Evolutionary conservation across 2,329 filamentous ascomycete genomes (phyloP).

Genomic region (Phialophora macrospora): DNA sequence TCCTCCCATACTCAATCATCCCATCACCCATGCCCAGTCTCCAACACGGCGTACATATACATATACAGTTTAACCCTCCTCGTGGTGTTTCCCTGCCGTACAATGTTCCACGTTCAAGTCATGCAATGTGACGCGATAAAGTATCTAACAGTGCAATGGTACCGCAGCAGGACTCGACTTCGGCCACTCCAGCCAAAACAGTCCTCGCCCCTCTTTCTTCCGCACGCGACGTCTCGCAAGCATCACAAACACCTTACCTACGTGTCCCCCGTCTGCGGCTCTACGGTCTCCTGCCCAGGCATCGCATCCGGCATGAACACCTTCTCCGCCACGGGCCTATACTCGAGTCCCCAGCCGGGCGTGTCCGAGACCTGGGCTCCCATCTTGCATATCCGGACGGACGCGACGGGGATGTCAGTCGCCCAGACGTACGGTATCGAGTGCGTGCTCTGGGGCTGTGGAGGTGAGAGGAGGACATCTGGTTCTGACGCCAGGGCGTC

Average conservation of each 20-base stretch:
- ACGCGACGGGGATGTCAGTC: slow-evolving; percentile 67
- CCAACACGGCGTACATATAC: too few species aligned
- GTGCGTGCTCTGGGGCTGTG: slow-evolving; percentile 35
- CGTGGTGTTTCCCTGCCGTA: too few species aligned
- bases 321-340: slow-evolving; percentile 55
- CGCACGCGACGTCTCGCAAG: background rate
- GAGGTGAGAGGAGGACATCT: background rate
- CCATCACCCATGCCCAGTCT: too few species aligned
- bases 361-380: slow-evolving; percentile 71
- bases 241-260: background rate
- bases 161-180: too few species aligned
- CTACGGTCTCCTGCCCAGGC: background rate
- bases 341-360: slow-evolving; percentile 57
- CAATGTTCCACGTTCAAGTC: too few species aligned
- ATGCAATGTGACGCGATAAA: too few species aligned
- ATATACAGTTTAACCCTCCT: too few species aligned
- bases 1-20: too few species aligned
- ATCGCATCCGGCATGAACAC: slow-evolving; percentile 25
- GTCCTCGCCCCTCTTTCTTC: too few species aligned
- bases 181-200: too few species aligned
- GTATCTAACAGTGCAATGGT: too few species aligned
- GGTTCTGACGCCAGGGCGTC: background rate
- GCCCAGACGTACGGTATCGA: slow-evolving; percentile 69
- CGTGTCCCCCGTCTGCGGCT: background rate
- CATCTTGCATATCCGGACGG: slow-evolving; percentile 82